phyloP scores from a whole-genome alignment of 257 asterid genomes.

The Gardenia jasminoides region DNA sequence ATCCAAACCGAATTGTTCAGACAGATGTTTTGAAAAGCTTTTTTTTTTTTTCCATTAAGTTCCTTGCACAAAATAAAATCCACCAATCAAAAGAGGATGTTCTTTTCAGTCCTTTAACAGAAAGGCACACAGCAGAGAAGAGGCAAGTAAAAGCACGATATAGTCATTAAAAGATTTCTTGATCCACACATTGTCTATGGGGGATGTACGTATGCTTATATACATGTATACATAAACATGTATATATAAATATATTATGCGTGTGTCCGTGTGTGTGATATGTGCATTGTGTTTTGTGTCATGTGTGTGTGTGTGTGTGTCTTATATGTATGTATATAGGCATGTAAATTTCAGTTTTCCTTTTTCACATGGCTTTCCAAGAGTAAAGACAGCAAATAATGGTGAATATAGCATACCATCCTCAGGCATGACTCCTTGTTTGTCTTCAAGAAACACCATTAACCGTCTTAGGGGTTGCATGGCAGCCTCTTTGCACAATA shows the following conservation, averaged over 20 bases:
- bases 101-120: too few species aligned
- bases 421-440: slow-evolving; percentile 62
- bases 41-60: too few species aligned
- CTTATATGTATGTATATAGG: too few species aligned
- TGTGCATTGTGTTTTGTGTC: too few species aligned
- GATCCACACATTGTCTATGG: neutral
- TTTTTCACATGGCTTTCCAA: neutral
- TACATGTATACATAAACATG: too few species aligned
- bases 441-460: slow-evolving; percentile 74
- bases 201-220: too few species aligned
- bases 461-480: slow-evolving; percentile 92
- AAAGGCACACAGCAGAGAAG: neutral
- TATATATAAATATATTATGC: too few species aligned
- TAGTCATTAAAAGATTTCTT: neutral
- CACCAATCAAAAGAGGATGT: neutral
- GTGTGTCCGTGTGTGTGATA: too few species aligned
- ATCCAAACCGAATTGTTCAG: neutral
- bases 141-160: neutral
- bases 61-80: too few species aligned
- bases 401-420: slow-evolving; percentile 50
- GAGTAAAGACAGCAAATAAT: neutral
- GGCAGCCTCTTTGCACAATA: slow-evolving; percentile 95
- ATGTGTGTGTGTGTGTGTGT: too few species aligned
- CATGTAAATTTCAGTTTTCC: neutral
- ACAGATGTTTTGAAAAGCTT: too few species aligned